phyloP scores from a whole-genome alignment of 352 stramenopile genomes.

The Bremia lactucae region DNA sequence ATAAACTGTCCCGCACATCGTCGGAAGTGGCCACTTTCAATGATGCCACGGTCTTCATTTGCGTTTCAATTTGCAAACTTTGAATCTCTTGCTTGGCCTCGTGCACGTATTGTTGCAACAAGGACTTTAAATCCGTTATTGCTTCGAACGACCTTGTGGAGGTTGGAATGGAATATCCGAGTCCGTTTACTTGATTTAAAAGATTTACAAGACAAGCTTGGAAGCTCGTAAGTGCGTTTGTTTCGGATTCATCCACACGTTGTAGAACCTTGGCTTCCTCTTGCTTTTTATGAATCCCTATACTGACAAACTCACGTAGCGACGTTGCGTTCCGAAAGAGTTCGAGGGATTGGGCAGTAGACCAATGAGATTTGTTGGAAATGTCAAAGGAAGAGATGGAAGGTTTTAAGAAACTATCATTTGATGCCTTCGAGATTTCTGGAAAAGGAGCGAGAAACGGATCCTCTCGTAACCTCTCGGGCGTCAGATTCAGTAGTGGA shows the following conservation, averaged over 20 bases:
- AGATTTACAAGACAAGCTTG: slow-evolving; percentile 35
- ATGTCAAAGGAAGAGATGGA: not conserved
- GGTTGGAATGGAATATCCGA: slow-evolving; percentile 39
- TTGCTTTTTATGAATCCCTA: slow-evolving; percentile 31
- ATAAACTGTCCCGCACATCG: no score
- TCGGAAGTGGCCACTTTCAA: slow-evolving; percentile 13
- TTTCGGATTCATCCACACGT: slow-evolving; percentile 26
- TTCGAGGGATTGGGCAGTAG: not conserved
- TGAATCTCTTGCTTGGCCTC: slow-evolving; percentile 55
- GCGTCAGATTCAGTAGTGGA: slow-evolving; percentile 39
- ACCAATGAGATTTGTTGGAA: not conserved
- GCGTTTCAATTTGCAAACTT: slow-evolving; percentile 47
- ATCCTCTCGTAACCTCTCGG: slow-evolving; percentile 6
- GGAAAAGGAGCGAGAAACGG: slow-evolving; percentile 6
- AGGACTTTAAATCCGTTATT: slow-evolving; percentile 44
- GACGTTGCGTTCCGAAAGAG: slow-evolving; percentile 23
- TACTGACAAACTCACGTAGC: slow-evolving; percentile 29
- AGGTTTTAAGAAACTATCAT: not conserved
- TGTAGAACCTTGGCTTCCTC: slow-evolving; percentile 17
- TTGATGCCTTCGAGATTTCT: slow-evolving; percentile 5
- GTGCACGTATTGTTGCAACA: slow-evolving; percentile 40
- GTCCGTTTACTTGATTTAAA: slow-evolving; percentile 27
- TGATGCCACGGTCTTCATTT: slow-evolving; percentile 45
- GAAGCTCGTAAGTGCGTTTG: slow-evolving; percentile 27
- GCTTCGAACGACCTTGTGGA: slow-evolving; percentile 32